These are phyloP conservation scores for Sonneratia alba DNA, from an alignment of 345 rosid genomes.

Conservation along the genomic window DNA sequence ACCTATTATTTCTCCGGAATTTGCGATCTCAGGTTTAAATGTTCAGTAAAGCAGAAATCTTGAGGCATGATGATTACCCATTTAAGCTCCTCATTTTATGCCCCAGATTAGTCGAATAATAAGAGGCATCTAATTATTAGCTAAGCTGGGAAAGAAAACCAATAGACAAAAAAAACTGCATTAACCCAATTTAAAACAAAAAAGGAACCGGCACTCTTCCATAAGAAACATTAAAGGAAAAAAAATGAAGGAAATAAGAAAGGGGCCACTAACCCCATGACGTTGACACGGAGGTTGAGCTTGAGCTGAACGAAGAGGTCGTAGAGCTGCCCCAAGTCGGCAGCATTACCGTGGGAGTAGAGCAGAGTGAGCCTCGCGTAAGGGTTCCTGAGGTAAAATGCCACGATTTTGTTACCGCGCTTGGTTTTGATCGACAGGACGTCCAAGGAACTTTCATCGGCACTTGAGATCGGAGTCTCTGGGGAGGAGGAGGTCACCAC, in stretches of 20 bases:
- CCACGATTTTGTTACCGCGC: slow-evolving; percentile 75
- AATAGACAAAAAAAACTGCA: neutral
- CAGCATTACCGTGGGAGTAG: slow-evolving; percentile 97
- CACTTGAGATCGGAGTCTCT: slow-evolving; percentile 39
- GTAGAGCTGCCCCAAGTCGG: slow-evolving; percentile 97
- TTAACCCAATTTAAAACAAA: neutral
- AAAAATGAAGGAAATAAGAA: neutral
- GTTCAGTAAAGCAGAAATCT: neutral
- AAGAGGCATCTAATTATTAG: neutral
- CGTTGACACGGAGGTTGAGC: slow-evolving; percentile 91
- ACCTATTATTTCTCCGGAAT: neutral
- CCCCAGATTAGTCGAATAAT: neutral
- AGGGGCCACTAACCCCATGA: slow-evolving; percentile 55
- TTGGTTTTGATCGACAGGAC: slow-evolving; percentile 59
- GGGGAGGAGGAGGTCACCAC: slow-evolving; percentile 56
- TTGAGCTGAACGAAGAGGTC: slow-evolving; percentile 97
- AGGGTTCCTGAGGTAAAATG: slow-evolving; percentile 75
- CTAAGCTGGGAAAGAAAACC: no score
- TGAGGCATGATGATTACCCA: neutral
- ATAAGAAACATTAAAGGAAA: neutral
- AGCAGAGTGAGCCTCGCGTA: slow-evolving; percentile 87
- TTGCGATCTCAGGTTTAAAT: neutral
- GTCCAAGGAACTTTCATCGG: slow-evolving; percentile 70
- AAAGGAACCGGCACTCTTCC: neutral
- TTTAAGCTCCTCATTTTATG: neutral